Base-by-base conservation (phyloP, 2,329 filamentous ascomycete genomes). In the Lizonia empirigonia region DNA sequence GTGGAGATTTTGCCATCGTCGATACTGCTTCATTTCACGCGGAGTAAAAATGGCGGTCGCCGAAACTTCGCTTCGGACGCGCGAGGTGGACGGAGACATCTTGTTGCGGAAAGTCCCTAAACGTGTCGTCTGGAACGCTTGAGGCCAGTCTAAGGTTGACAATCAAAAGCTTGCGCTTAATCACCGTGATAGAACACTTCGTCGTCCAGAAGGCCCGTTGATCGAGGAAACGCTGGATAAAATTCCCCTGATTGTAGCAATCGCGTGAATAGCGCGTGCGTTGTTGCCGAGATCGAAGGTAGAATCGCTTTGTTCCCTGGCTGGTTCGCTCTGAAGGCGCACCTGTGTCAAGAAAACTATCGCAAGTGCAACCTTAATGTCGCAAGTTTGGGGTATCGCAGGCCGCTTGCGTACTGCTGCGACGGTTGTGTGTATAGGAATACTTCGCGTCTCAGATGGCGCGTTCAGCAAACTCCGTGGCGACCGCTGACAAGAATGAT, bases 11-110 rank as follows among this genome's bases (percentile, higher is more conserved):
- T 69, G 66, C 61, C 62, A 70, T 38, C 59, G 58, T 42, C 59
- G 58, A 32, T 67, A 70, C 24, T 63, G 58, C 36, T 67, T 68
- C n/a, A 65, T 47, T 27, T 69, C 63, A 22, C 60, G 55, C 8
- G 58, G 50, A 22, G 64, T 44, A 26, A 70, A 48, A 23, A 70
- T 63, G 19, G 62, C 47, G 36, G 57, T 61, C 10, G 66, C 67
- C 20, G 63, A 56, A 27, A 67, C 50, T 18, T 53, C 54, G 18
- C 52, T 47, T 27, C 55, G 49, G 42, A 38, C 18, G 44, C 37
- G 42, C 13, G 12, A 33, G 34, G 16, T 34, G n/a, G 38, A n/a
- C 8, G 38, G 36, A 27, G 39, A n/a, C 50, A 53, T 53, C 10
- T 40, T 47, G 35, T 18, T 30, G 24, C 13, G 33, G 13, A 22